These are phyloP conservation scores for Tephrocybe sp. DNA, from an alignment of 768 basidiomycete species.

Conservation along the genomic window DNA sequence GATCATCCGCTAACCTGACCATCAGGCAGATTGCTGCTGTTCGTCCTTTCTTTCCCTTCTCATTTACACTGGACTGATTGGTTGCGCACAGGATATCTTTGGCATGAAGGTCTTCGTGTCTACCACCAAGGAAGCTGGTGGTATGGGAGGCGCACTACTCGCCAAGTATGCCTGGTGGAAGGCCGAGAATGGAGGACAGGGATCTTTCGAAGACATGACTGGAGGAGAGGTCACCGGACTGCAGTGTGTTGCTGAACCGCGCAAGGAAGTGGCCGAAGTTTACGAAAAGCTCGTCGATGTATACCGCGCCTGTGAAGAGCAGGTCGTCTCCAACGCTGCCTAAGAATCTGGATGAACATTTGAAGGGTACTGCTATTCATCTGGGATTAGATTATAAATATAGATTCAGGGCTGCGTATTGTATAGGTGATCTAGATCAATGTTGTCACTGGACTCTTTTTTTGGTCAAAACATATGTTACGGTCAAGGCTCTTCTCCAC, in stretches of 20 bases:
- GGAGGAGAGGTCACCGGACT: slow-evolving; percentile 49
- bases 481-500: slow-evolving; percentile 5
- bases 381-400: not conserved
- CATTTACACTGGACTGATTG: not conserved
- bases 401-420: slow-evolving; percentile 2
- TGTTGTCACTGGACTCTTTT: not conserved
- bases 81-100: slow-evolving; percentile 63
- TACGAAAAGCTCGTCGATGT: slow-evolving; percentile 54
- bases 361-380: not conserved
- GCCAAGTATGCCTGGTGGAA: slow-evolving; percentile 76
- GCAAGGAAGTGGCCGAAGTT: slow-evolving; percentile 38
- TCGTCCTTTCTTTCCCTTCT: slow-evolving; percentile 16
- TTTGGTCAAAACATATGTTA: slow-evolving; percentile 10
- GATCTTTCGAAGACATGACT: slow-evolving; percentile 67
- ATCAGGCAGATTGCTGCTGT: slow-evolving; percentile 74
- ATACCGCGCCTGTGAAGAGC: slow-evolving; percentile 59
- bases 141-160: slow-evolving; percentile 68
- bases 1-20: slow-evolving; percentile 69
- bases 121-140: slow-evolving; percentile 67
- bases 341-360: not conserved
- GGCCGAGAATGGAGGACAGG: slow-evolving; percentile 35
- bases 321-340: slow-evolving; percentile 32
- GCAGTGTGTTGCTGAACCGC: slow-evolving; percentile 62
- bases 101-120: slow-evolving; percentile 73
- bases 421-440: not conserved